Evolutionary conservation across 805 yeast species (phyloP).

Genomic region (Lachancea lanzarotensis): DNA sequence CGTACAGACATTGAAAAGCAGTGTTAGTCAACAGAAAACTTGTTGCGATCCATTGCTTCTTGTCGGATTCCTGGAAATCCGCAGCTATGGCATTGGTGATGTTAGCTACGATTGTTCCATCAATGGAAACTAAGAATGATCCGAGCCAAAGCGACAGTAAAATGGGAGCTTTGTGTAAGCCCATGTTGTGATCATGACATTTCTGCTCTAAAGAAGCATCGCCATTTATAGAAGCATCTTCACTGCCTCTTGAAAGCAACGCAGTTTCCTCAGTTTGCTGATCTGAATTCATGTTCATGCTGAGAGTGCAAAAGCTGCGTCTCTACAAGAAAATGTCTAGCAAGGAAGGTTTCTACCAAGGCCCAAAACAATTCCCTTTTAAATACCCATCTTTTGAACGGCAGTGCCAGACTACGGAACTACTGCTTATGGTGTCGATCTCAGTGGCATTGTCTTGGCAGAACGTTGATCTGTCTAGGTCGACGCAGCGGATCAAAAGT

Average conservation of each 20-base stretch:
- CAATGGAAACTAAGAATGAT: slow-evolving; percentile 41
- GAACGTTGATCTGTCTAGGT: too few species aligned
- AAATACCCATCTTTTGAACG: too few species aligned
- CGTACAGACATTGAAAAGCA: slow-evolving; percentile 62
- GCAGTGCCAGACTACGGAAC: too few species aligned
- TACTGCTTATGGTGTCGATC: neutral
- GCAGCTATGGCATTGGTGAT: slow-evolving; percentile 44
- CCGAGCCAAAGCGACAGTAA: slow-evolving; percentile 41
- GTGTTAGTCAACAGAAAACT: slow-evolving; percentile 57
- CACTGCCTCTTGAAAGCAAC: neutral
- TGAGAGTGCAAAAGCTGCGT: neutral
- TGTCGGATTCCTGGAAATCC: slow-evolving; percentile 42
- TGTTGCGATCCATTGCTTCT: slow-evolving; percentile 61
- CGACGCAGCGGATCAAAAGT: too few species aligned
- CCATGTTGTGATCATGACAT: slow-evolving; percentile 24
- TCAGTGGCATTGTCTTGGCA: neutral
- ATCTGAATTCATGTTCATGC: neutral
- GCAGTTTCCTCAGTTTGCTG: neutral
- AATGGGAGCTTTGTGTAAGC: slow-evolving; percentile 28
- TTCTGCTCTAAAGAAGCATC: slow-evolving; percentile 18
- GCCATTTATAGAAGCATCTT: neutral
- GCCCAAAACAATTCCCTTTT: too few species aligned
- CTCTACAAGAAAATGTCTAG: too few species aligned
- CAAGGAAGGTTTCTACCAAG: too few species aligned
- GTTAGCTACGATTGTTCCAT: slow-evolving; percentile 43